phyloP scores from a whole-genome alignment of 2,329 filamentous ascomycete species.

The Exophiala bonariae region DNA sequence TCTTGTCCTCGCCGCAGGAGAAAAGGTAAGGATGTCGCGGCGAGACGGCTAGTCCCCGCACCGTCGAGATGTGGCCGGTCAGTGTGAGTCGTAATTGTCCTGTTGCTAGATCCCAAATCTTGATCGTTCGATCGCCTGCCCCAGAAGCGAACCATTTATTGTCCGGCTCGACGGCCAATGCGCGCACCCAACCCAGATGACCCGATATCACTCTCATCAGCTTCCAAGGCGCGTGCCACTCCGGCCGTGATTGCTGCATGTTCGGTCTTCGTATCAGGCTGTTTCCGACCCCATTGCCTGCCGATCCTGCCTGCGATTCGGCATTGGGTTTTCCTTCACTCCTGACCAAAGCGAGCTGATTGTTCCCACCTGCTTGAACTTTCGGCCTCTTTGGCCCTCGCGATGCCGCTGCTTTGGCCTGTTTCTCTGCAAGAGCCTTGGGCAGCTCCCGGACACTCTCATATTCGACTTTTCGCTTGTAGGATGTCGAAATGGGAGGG shows the following conservation, averaged over 20 bases:
- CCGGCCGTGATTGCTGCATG: constrained; percentile 71
- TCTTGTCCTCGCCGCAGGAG: constrained; percentile 97
- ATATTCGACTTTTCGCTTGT: constrained; percentile 65
- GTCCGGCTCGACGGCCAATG: constrained; percentile 86
- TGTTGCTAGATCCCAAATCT: constrained; percentile 95
- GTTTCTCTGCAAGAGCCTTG: constrained; percentile 74
- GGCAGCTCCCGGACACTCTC: constrained; percentile 75
- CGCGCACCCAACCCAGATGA: constrained; percentile 91
- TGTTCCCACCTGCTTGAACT: constrained; percentile 56
- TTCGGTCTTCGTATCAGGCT: constrained; percentile 61
- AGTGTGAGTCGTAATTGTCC: constrained; percentile 82
- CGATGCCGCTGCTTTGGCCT: constrained; percentile 63
- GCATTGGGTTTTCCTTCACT: constrained; percentile 32
- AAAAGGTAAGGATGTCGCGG: constrained; percentile 95
- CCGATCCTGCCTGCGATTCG: constrained; percentile 38
- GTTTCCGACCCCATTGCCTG: constrained; percentile 40
- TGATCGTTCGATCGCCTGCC: constrained; percentile 93
- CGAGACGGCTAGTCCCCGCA: constrained; percentile 87
- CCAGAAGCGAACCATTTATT: constrained; percentile 98
- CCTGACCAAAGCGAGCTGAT: constrained; percentile 67
- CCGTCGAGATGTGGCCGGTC: constrained; percentile 92
- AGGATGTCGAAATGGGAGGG: constrained; percentile 40
- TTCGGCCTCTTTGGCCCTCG: constrained; percentile 65
- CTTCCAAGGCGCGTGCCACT: constrained; percentile 99
- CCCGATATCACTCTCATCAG: constrained; percentile 96